A percentile compares a stretch with the other conserved stretches of the same genome.
Evolutionary conservation across 2,329 filamentous ascomycete species (phyloP).

Genomic region (Aspergillus jensenii): DNA sequence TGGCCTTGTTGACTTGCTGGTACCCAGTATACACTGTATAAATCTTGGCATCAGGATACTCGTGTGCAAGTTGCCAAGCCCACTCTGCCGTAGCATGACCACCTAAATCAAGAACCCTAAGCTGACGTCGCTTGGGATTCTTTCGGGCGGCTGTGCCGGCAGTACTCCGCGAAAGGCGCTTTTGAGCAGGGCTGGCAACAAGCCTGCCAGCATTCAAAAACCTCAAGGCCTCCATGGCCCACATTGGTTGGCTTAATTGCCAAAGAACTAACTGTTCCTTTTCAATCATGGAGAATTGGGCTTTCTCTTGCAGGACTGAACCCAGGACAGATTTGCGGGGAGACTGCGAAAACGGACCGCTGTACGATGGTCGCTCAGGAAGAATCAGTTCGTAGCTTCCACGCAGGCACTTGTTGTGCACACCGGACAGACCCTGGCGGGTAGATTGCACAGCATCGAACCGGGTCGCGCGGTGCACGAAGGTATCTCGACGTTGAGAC

Average conservation of each 20-base stretch:
- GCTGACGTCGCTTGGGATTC: constrained; percentile 44
- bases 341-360: constrained; percentile 69
- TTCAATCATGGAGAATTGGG: constrained; percentile 52
- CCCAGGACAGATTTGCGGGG: constrained; percentile 67
- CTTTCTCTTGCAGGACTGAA: constrained; percentile 57
- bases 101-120: constrained; percentile 80
- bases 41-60: constrained; percentile 81
- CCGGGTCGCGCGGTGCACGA: constrained; percentile 78
- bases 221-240: constrained; percentile 63
- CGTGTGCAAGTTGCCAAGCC: constrained; percentile 89
- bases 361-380: constrained; percentile 67
- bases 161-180: constrained; percentile 32
- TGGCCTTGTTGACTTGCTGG: constrained; percentile 70
- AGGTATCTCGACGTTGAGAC: constrained; percentile 69
- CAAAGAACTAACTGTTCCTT: constrained; percentile 77
- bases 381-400: constrained; percentile 80
- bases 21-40: constrained; percentile 82
- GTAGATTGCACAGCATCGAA: constrained; percentile 86
- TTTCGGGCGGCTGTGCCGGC: constrained; percentile 21
- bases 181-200: constrained; percentile 54
- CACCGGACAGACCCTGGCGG: constrained; percentile 69
- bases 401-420: constrained; percentile 77
- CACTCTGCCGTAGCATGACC: constrained; percentile 85
- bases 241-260: constrained; percentile 63
- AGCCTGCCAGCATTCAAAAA: constrained; percentile 62